Percentiles rank a stretch among this genome's conserved stretches.
Evolutionary conservation across 2,329 filamentous ascomycete species (phyloP).

Genomic region (Sclerotinia sclerotiorum): DNA sequence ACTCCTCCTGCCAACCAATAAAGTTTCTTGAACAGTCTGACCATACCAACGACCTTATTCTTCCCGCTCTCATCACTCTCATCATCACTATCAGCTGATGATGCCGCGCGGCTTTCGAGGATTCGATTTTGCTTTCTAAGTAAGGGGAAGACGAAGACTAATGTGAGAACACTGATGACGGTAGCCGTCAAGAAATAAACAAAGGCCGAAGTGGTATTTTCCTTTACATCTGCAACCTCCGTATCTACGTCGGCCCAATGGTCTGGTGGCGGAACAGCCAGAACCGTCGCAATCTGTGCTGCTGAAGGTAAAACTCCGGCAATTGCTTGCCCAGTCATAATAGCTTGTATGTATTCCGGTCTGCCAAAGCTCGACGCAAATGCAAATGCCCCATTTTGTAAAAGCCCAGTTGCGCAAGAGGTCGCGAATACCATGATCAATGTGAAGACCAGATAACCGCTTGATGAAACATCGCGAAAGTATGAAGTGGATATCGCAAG

Average conservation of each 20-base stretch:
- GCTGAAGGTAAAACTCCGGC: conserved; percentile 87
- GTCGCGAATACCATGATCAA: conserved; percentile 79
- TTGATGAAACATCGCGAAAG: conserved; percentile 61
- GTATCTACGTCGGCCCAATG: conserved; percentile 33
- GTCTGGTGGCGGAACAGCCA: conserved; percentile 57
- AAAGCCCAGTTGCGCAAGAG: conserved; percentile 76
- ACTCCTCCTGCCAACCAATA: conserved; percentile 75
- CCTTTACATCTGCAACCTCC: conserved; percentile 38
- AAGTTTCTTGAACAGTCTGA: conserved; percentile 71
- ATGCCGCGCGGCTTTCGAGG: conserved; percentile 52
- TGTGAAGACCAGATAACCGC: conserved; percentile 75
- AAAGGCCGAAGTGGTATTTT: conserved; percentile 70
- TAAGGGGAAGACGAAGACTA: conserved; percentile 75
- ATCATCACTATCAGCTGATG: conserved; percentile 52
- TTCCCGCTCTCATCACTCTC: conserved; percentile 50
- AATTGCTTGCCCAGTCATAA: conserved; percentile 92
- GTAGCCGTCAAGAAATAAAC: conserved; percentile 90
- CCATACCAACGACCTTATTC: conserved; percentile 57
- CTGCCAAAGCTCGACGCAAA: conserved; percentile 84
- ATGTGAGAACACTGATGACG: conserved; percentile 65
- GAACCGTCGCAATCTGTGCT: conserved; percentile 80
- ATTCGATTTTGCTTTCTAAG: conserved; percentile 59
- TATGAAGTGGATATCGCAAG: conserved; percentile 76
- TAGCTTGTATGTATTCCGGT: conserved; percentile 88
- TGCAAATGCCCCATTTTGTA: conserved; percentile 93